These are phyloP conservation scores for Alternaria metachromatica DNA, from an alignment of 2,329 filamentous ascomycete genomes.

Conservation along the genomic window DNA sequence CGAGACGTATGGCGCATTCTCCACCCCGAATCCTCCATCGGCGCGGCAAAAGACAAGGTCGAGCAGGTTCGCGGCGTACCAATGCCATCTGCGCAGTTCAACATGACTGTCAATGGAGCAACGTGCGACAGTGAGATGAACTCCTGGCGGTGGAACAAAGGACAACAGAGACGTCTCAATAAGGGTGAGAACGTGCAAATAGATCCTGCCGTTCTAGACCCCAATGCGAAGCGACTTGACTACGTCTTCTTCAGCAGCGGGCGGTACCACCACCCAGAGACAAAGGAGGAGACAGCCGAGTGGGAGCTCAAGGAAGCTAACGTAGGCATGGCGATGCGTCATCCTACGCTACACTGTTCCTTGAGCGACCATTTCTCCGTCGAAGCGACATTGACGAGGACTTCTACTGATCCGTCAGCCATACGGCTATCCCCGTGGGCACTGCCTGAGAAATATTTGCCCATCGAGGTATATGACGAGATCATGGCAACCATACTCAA, in stretches of 20 bases:
- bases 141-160: constrained; percentile 89
- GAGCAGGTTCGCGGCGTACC: constrained; percentile 71
- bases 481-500: constrained; percentile 73
- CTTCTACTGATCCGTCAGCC: constrained; percentile 12
- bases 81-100: constrained; percentile 78
- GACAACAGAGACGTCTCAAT: constrained; percentile 70
- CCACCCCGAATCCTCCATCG: constrained; percentile 83
- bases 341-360: constrained; percentile 81
- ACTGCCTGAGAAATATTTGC: constrained; percentile 45
- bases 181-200: constrained; percentile 70
- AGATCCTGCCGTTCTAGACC: constrained; percentile 71
- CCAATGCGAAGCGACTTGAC: constrained; percentile 83
- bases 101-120: constrained; percentile 79
- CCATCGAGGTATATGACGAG: constrained; percentile 67
- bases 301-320: constrained; percentile 76
- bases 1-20: constrained; percentile 84
- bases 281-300: constrained; percentile 36
- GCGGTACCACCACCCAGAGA: constrained; percentile 30
- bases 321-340: constrained; percentile 81
- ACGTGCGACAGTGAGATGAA: constrained; percentile 88
- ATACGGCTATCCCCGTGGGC: constrained; percentile 17
- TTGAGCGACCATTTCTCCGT: constrained; percentile 96
- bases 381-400: constrained; percentile 70
- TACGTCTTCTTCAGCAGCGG: constrained; percentile 79
- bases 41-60: constrained; percentile 69